A percentile compares a stretch with the other conserved stretches of the same genome.
Evolutionary conservation across 495 filamentous ascomycete genomes (phyloP).

Genomic region (Xylaria flabelliformis): DNA sequence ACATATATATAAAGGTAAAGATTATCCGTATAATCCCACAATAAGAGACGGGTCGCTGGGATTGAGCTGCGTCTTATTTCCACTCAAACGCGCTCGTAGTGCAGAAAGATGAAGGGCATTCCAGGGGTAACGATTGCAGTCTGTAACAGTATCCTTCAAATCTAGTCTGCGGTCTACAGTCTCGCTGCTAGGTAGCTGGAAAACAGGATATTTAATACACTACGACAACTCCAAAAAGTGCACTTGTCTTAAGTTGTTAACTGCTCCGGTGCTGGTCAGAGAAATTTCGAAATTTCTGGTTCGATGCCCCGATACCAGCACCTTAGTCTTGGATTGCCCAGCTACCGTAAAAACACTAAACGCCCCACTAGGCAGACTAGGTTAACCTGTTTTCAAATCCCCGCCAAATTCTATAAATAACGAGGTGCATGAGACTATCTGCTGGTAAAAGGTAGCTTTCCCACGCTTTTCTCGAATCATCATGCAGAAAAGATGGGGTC

Average conservation of each 20-base stretch:
- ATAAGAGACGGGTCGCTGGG: not conserved
- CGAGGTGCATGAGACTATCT: conserved; percentile 25
- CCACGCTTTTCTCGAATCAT: conserved; percentile 21
- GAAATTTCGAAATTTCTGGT: conserved; percentile 11
- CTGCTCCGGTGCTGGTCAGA: conserved; percentile 1
- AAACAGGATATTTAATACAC: conserved; percentile 8
- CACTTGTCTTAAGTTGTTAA: conserved; percentile 7
- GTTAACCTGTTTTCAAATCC: not conserved
- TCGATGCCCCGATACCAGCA: not conserved
- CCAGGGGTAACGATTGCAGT: not conserved
- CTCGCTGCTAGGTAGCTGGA: not conserved
- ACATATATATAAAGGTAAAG: not conserved
- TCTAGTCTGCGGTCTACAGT: not conserved
- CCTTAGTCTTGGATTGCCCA: not conserved
- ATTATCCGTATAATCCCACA: conserved; percentile 11
- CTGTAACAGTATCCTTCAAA: not conserved
- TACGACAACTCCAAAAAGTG: not conserved
- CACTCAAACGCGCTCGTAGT: not conserved
- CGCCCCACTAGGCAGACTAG: not conserved
- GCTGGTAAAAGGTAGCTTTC: not conserved
- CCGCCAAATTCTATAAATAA: conserved; percentile 28
- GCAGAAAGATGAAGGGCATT: no score
- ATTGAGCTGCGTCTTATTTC: not conserved
- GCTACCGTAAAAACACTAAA: conserved; percentile 1
- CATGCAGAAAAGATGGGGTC: not conserved